Percentiles rank a stretch among this genome's conserved stretches.
phyloP scores from a whole-genome alignment of 306 rosid species.

The Cyamopsis tetragonoloba region DNA sequence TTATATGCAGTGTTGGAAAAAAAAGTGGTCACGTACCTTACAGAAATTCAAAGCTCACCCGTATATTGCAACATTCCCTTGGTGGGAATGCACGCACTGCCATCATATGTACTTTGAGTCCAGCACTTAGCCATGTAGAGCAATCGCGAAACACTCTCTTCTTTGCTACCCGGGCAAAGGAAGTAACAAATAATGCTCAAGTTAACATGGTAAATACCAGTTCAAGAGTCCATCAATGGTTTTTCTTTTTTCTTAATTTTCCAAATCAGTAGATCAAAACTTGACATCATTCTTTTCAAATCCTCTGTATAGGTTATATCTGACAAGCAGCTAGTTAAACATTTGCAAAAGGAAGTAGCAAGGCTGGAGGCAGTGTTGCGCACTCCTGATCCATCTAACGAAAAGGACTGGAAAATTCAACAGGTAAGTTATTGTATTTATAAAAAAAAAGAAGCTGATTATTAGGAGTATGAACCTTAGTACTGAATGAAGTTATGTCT shows the following conservation, averaged over 20 bases:
- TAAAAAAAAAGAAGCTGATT: background rate
- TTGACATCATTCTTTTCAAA: background rate
- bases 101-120: conserved; percentile 93
- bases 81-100: conserved; percentile 99
- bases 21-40: conserved; percentile 94
- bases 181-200: conserved; percentile 94
- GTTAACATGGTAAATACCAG: conserved; percentile 79
- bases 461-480: background rate
- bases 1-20: conserved; percentile 83
- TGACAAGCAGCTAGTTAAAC: conserved; percentile 93
- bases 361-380: conserved; percentile 92
- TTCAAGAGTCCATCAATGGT: background rate
- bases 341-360: conserved; percentile 96
- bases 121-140: conserved; percentile 89
- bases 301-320: conserved; percentile 61
- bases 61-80: conserved; percentile 95
- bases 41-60: conserved; percentile 96
- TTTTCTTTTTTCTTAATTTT: background rate
- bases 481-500: conserved; percentile 20
- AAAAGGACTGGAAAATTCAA: conserved; percentile 88
- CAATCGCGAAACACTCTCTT: conserved; percentile 93
- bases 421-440: conserved; percentile 74
- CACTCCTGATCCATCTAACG: conserved; percentile 85
- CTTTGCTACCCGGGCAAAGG: conserved; percentile 97
- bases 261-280: background rate